Conservation (phyloP, 2,329 filamentous ascomycete genomes). For the Aspergillus ibericus region DNA sequence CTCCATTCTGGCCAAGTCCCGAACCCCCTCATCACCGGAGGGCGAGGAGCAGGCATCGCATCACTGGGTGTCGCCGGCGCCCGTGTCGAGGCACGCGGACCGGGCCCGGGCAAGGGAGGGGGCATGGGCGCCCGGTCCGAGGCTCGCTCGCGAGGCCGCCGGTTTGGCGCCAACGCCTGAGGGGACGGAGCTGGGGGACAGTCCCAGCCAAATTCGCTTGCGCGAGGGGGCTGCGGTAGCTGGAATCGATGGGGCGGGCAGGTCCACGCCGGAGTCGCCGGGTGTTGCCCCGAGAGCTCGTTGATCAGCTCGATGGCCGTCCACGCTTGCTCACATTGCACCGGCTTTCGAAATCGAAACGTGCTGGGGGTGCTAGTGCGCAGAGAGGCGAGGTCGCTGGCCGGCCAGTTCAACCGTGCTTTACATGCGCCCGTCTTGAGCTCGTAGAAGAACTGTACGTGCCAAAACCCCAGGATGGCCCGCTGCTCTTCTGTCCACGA, state of each 20-base stretch:
- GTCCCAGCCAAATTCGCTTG: neutral
- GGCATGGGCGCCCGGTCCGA: neutral
- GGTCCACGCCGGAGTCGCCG: neutral
- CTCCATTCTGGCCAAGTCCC: neutral
- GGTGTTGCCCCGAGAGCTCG: neutral
- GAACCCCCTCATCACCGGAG: neutral
- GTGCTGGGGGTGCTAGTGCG: neutral
- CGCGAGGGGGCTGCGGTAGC: neutral
- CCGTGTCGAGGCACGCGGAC: neutral
- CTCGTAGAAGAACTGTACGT: neutral
- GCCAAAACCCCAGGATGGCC: neutral
- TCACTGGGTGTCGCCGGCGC: no score
- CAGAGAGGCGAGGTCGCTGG: neutral
- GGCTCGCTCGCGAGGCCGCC: neutral
- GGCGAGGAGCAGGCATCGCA: no score
- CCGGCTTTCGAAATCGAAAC: neutral
- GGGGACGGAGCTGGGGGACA: neutral
- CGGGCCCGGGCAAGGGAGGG: neutral
- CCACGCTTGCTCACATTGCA: neutral
- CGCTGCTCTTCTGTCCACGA: slow-evolving; percentile 7
- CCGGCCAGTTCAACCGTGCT: neutral
- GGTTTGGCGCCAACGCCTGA: neutral
- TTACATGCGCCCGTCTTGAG: neutral
- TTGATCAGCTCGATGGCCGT: neutral
- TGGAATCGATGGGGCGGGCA: neutral